A percentile compares a stretch with the other conserved stretches of the same genome.
Evolutionary conservation across 768 basidiomycete genomes (phyloP).

Genomic region (Suillus occidentalis): DNA sequence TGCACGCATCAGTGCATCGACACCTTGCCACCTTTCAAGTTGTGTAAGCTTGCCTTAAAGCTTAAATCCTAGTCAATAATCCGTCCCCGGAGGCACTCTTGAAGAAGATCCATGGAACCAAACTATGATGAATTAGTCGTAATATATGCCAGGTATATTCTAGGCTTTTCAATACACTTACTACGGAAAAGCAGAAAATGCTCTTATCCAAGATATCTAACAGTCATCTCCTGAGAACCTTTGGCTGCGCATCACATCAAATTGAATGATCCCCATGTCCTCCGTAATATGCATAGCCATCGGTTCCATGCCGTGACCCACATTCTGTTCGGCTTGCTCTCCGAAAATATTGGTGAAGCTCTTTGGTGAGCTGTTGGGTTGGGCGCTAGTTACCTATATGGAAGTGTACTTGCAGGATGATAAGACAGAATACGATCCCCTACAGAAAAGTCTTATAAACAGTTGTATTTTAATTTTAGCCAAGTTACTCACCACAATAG

Average conservation of each 20-base stretch:
- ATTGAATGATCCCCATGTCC: neutral
- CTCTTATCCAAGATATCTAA: neutral
- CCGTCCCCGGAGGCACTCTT: too few relatives aligned
- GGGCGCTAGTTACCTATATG: neutral
- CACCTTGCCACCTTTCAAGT: neutral
- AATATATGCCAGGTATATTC: too few relatives aligned
- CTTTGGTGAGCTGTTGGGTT: neutral
- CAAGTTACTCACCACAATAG: neutral
- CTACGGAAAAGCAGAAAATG: neutral
- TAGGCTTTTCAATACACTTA: neutral
- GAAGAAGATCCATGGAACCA: neutral
- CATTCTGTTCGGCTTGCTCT: neutral
- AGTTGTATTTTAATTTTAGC: neutral
- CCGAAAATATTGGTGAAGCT: neutral
- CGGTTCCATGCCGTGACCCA: neutral
- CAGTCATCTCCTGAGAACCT: neutral
- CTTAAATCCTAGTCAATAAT: neutral
- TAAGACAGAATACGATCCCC: neutral
- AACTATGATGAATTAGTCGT: neutral
- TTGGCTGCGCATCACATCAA: neutral
- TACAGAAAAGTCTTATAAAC: neutral
- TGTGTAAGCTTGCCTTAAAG: neutral
- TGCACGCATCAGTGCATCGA: neutral
- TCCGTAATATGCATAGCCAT: neutral
- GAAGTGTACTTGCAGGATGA: constrained; percentile 1